These are phyloP conservation scores for Schizophyllum amplum DNA, from an alignment of 1,284 basidiomycete genomes.

Conservation along the genomic window DNA sequence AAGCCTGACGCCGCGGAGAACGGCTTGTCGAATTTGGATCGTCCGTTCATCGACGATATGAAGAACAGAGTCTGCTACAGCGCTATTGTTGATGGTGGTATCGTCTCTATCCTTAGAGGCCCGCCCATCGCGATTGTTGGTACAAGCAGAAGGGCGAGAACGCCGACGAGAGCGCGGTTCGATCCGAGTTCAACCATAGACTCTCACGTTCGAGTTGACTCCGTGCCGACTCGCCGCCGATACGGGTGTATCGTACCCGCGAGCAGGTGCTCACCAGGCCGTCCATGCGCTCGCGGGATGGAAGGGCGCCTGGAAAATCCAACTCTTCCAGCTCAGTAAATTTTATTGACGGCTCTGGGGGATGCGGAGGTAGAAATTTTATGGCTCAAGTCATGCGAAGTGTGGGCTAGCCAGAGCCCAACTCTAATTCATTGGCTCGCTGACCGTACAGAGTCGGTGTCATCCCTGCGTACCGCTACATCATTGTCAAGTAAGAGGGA, in stretches of 20 bases:
- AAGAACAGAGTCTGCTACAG: no score
- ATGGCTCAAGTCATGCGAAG: no score
- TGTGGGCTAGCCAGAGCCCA: no score
- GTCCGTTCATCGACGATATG: no score
- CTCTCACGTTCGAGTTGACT: background rate
- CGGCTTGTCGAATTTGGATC: background rate
- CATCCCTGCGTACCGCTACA: background rate
- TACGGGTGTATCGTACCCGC: background rate
- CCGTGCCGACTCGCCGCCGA: background rate
- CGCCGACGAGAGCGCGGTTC: background rate
- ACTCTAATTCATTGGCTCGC: background rate
- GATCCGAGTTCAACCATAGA: background rate
- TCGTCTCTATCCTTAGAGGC: background rate
- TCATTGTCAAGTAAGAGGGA: background rate
- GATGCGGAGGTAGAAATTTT: background rate
- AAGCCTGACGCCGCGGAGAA: background rate
- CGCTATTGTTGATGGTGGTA: no score
- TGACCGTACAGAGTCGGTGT: background rate
- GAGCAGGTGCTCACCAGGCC: background rate
- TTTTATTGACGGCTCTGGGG: background rate
- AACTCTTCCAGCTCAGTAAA: background rate
- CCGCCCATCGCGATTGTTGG: background rate
- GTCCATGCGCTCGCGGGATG: background rate
- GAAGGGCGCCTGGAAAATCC: background rate
- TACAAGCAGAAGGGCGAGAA: background rate